Evolutionary conservation across 352 stramenopile species (phyloP), one percentile per base, ranked within the genome.

Genomic region (Blastocystis sp.): DNA sequence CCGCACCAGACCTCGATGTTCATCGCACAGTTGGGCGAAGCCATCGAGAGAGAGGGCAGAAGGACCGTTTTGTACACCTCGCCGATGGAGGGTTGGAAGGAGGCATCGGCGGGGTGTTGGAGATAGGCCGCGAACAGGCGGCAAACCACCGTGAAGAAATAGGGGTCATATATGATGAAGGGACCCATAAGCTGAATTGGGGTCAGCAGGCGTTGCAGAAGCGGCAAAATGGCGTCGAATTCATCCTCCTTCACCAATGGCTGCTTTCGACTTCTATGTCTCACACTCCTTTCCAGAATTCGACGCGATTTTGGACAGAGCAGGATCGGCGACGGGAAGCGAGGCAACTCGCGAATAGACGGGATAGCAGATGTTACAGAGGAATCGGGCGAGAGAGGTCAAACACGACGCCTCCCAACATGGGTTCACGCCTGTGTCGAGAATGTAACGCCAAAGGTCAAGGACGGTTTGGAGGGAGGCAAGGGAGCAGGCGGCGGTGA

Each of bases 1-100:
- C 74, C 74, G 24, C 57, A 42, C 74, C 74, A 84, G 17, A 84
- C 48, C 60, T 84, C 74, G 11, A 57, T 17, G 40, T 84, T 61
- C 40, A 84, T 84, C 14, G 57, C 19, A 68, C 24, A 42, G 40
- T 54, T 68, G 17, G 74, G 74, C 7, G 54, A 10, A 19, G 24
- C 59, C 7, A 84, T 1, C 1, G 74, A 84, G 17, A 84, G 28
- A 7, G 74, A 14, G 45, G 74, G 74, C 21, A 84, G 57, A 19
- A 84, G 52, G 48, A 28, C 24, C 0, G 40, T 68, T 54, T 69
- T 7, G 34, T 84, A 84, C 1, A 84, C 38, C 28, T 14, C 24
- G 6, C 21, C 6, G n/a, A 69, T 59, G n/a, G 19, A 38, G 60
- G 34, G 28, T 10, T 10, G 34, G n/a, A 48, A 52, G 17, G 28